phyloP scores from a whole-genome alignment of 2,329 filamentous ascomycete genomes.

The Neonectria faginata region DNA sequence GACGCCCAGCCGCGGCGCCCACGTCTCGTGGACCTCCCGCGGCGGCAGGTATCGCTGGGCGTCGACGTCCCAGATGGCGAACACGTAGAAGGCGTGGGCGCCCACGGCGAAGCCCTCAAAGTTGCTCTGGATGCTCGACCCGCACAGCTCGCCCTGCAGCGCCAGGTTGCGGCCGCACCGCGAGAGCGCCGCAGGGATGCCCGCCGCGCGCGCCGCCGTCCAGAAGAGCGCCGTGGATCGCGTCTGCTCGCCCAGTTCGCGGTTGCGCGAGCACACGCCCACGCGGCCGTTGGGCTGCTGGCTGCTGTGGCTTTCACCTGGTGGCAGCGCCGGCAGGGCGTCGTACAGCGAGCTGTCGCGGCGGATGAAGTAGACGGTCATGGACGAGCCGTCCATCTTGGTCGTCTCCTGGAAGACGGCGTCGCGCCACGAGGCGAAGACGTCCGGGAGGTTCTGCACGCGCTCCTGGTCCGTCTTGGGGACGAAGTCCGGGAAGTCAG shows the following conservation, averaged over 20 bases:
- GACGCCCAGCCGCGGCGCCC: slow-evolving; percentile 44
- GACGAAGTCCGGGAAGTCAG: slow-evolving; percentile 38
- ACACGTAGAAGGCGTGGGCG: slow-evolving; percentile 50
- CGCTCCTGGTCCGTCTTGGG: slow-evolving; percentile 42
- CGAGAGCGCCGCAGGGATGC: slow-evolving; percentile 28
- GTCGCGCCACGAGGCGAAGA: slow-evolving; percentile 33
- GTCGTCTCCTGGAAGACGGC: slow-evolving; percentile 51
- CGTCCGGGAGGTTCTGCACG: slow-evolving; percentile 38
- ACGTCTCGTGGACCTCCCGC: slow-evolving; percentile 41
- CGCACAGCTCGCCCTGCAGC: slow-evolving; percentile 43
- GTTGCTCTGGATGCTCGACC: slow-evolving; percentile 40
- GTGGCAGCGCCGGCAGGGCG: slow-evolving; percentile 32
- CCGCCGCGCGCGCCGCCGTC: slow-evolving; percentile 19
- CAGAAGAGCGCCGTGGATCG: slow-evolving; percentile 36
- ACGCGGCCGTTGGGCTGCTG: slow-evolving; percentile 18
- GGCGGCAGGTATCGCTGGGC: slow-evolving; percentile 45
- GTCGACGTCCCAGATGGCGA: slow-evolving; percentile 49
- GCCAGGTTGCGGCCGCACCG: slow-evolving; percentile 34
- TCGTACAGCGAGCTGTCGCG: slow-evolving; percentile 34
- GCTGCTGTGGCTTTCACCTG: neutral
- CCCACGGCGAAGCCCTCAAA: slow-evolving; percentile 38
- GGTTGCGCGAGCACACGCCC: slow-evolving; percentile 42
- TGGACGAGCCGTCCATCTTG: slow-evolving; percentile 55
- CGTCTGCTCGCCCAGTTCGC: slow-evolving; percentile 32
- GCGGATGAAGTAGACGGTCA: slow-evolving; percentile 53